These are phyloP conservation scores for Cruciata laevipes DNA, from an alignment of 257 asterid genomes.

Conservation along the genomic window DNA sequence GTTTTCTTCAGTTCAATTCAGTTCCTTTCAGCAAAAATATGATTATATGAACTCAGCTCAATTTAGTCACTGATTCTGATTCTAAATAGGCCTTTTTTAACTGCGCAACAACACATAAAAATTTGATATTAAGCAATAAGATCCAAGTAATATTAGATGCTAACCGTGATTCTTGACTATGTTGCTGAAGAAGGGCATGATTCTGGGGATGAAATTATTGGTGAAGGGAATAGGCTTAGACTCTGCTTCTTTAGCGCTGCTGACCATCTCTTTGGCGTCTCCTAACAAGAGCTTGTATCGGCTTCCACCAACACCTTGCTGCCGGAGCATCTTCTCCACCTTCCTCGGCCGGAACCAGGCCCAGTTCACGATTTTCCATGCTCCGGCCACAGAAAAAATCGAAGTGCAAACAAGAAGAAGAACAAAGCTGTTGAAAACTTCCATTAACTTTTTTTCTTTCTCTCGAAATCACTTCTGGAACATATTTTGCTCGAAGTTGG, in stretches of 20 bases:
- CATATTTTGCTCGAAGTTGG: too few relatives aligned
- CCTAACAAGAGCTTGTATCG: conserved; percentile 29
- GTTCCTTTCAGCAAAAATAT: too few relatives aligned
- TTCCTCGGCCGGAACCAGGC: conserved; percentile 3
- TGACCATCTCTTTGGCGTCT: conserved; percentile 23
- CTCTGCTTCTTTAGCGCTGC: conserved; percentile 17
- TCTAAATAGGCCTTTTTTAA: too few relatives aligned
- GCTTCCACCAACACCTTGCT: background rate
- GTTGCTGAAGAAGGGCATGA: conserved; percentile 18
- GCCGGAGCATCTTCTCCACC: background rate
- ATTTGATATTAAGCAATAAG: too few relatives aligned
- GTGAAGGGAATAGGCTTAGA: conserved; percentile 29
- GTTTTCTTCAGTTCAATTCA: too few relatives aligned
- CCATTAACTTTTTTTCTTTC: background rate
- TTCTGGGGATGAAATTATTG: conserved; percentile 31
- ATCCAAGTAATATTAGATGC: too few relatives aligned
- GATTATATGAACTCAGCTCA: too few relatives aligned
- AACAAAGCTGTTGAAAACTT: background rate
- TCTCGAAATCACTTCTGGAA: too few relatives aligned
- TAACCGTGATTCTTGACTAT: conserved; percentile 20
- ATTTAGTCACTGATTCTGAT: too few relatives aligned
- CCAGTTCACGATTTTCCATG: conserved; percentile 10
- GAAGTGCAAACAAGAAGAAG: background rate
- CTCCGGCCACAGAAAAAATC: background rate
- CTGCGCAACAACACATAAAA: too few relatives aligned